A percentile compares a stretch with the other conserved stretches of the same genome.
Conservation (phyloP, 306 rosid species). For the Prunus padus region DNA sequence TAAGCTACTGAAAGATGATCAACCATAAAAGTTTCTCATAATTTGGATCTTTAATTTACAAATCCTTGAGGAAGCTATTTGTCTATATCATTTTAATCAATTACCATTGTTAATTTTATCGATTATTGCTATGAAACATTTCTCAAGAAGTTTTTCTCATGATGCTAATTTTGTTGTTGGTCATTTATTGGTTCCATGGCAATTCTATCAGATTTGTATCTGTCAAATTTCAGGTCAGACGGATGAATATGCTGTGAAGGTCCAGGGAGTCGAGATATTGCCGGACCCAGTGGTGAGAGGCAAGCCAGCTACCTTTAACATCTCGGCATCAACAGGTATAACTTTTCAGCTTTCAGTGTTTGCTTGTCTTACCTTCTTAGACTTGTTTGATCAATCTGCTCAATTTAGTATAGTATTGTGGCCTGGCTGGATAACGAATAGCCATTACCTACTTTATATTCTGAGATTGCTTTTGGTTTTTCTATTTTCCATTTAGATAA, state of each 20-base stretch:
- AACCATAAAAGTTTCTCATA: neutral
- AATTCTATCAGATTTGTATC: neutral
- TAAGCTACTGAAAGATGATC: neutral
- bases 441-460: neutral
- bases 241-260: conserved; percentile 65
- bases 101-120: conserved; percentile 7
- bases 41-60: neutral
- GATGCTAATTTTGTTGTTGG: neutral
- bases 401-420: neutral
- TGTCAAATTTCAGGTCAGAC: conserved; percentile 46
- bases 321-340: conserved; percentile 73
- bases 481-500: neutral
- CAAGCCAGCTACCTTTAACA: conserved; percentile 62
- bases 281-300: conserved; percentile 74
- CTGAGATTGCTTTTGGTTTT: neutral
- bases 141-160: too few species aligned
- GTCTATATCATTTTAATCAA: neutral
- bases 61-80: neutral
- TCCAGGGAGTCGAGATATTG: conserved; percentile 49
- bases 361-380: neutral
- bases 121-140: neutral
- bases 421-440: neutral
- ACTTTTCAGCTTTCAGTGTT: conserved; percentile 3
- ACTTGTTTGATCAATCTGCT: conserved; percentile 4
- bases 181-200: neutral